These are phyloP conservation scores for Lodderomyces parapsilosis DNA, from an alignment of 1,139 yeast species.

Conservation along the genomic window DNA sequence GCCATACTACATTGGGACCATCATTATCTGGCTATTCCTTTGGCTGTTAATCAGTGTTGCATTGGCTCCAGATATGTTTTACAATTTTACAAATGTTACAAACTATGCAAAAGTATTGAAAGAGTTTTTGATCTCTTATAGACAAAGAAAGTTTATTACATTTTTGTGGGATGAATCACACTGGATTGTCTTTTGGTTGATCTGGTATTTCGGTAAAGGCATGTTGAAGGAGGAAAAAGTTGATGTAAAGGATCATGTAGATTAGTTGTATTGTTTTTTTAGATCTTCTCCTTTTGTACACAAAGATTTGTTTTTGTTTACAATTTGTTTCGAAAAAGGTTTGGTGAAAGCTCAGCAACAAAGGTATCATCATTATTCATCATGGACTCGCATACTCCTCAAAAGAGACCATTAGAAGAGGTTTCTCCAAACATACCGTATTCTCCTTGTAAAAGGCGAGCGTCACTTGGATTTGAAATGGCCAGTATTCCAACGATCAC, in stretches of 20 bases:
- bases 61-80: slow-evolving; percentile 8
- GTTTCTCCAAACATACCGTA: slow-evolving; percentile 9
- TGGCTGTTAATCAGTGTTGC: slow-evolving; percentile 11
- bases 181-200: slow-evolving; percentile 12
- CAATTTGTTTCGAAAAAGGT: neutral
- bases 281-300: neutral
- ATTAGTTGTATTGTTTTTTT: neutral
- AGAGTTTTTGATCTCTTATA: slow-evolving; percentile 1
- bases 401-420: slow-evolving; percentile 10
- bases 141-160: slow-evolving; percentile 6
- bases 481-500: slow-evolving; percentile 9
- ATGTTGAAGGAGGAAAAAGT: slow-evolving; percentile 1
- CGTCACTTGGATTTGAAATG: slow-evolving; percentile 12
- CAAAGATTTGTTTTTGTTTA: neutral
- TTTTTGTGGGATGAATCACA: slow-evolving; percentile 11
- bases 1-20: slow-evolving; percentile 4
- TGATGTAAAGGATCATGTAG: slow-evolving; percentile 1
- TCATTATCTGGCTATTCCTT: slow-evolving; percentile 11
- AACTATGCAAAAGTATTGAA: slow-evolving; percentile 8
- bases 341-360: neutral
- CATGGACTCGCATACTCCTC: neutral
- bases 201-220: slow-evolving; percentile 10
- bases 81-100: slow-evolving; percentile 4
- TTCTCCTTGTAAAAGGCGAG: slow-evolving; percentile 7
- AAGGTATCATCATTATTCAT: neutral